Percentiles rank a stretch among this genome's conserved stretches.
Conservation (phyloP, 2,329 filamentous ascomycete species). For the Pseudopyrenochaeta lycopersici region DNA sequence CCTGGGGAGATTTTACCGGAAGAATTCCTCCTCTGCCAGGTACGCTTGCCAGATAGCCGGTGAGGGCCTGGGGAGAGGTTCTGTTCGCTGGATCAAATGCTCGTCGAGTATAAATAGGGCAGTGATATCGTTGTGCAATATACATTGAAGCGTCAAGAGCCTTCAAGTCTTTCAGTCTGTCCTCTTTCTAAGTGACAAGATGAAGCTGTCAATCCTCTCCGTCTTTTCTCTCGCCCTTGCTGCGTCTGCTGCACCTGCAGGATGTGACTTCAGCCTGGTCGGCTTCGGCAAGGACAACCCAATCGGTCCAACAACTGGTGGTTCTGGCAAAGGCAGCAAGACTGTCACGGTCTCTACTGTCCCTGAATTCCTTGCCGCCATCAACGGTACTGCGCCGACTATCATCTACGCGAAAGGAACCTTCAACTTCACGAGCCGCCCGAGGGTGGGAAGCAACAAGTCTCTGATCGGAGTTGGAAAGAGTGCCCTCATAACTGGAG, state of each 20-base stretch:
- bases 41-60: neutral
- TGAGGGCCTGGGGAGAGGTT: neutral
- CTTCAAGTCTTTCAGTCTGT: neutral
- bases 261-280: slow-evolving; percentile 36
- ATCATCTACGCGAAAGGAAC: slow-evolving; percentile 57
- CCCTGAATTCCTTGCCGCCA: slow-evolving; percentile 36
- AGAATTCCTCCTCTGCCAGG: slow-evolving; percentile 11
- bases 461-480: slow-evolving; percentile 51
- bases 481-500: slow-evolving; percentile 51
- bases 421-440: slow-evolving; percentile 53
- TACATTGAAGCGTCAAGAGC: neutral
- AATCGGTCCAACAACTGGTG: slow-evolving; percentile 43
- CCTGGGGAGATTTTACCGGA: slow-evolving; percentile 19
- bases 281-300: slow-evolving; percentile 47
- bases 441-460: slow-evolving; percentile 58
- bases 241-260: slow-evolving; percentile 27
- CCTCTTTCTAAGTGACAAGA: slow-evolving; percentile 14
- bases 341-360: slow-evolving; percentile 40
- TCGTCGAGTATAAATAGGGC: neutral
- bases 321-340: slow-evolving; percentile 35
- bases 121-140: neutral
- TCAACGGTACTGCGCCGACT: slow-evolving; percentile 32
- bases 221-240: slow-evolving; percentile 26
- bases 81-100: neutral
- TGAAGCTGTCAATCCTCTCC: slow-evolving; percentile 38